Evolutionary conservation across 169 alveolate genomes (phyloP), one percentile per base, ranked within the genome.

Genomic region (Neospora caninum): DNA sequence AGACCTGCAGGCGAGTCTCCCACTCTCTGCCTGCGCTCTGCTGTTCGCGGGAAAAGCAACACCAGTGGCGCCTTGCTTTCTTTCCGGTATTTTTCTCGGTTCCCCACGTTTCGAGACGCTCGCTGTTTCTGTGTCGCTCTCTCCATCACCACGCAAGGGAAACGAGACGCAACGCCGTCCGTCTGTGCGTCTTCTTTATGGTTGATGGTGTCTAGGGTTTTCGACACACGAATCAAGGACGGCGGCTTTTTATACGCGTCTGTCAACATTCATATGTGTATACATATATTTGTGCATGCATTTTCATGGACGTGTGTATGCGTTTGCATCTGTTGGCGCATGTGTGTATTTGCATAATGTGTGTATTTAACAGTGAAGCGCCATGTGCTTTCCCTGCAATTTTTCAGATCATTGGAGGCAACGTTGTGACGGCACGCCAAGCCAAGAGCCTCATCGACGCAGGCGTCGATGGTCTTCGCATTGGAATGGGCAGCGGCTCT

Each of bases 401-500:
- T 73, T n/a, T 36, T 69, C 94, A 98, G 96, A 97, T 98, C 69
- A 96, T 98, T 20, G 99, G 97, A 0, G 99, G 99, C 41, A 98
- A 98, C 92, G 99, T 98, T 38, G 99, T 98, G 49, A 98, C 99
- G 10, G 98, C 96, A 64, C 96, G 97, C 53, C 99, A 98, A 92
- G 99, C 99, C 7, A 97, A 97, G 96, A 95, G 96, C 88, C 95
- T 95, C 45, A 91, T 95, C 53, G 97, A 96, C 70, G 96, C 96
- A 10, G 97, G 97, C 16, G 96, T 88, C 22, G 96, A 95, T 80
- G 96, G 95, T 34, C 88, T 96, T 64, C 96, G 97, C 39, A 94
- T 95, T 80, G 96, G 99, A 22, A 99, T 99, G 99, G 99, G 99
- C 20, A 97, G 98, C 80, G 99, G 99, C 36, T 98, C 99, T 93